A percentile compares a stretch with the other conserved stretches of the same genome.
phyloP scores from a whole-genome alignment of 495 filamentous ascomycete genomes.

The Hypoxylon crocopeplum region DNA sequence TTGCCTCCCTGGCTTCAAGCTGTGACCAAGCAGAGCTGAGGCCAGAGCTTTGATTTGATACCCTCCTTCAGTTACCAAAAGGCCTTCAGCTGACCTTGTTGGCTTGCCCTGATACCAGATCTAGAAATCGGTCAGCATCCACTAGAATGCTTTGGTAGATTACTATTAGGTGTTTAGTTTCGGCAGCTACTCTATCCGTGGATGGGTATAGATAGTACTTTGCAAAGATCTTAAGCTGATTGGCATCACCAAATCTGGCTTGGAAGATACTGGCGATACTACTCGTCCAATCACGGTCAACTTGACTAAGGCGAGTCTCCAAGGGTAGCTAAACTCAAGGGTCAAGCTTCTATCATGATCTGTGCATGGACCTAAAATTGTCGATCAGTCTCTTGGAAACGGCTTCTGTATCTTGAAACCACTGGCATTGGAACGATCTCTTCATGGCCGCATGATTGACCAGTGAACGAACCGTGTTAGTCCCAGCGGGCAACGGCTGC shows the following conservation, averaged over 20 bases:
- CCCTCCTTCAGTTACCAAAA: neutral
- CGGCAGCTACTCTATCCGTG: neutral
- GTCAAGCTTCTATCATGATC: neutral
- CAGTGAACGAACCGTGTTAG: slow-evolving; percentile 7
- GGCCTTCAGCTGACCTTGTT: slow-evolving; percentile 16
- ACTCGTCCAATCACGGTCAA: neutral
- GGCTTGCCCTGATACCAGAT: neutral
- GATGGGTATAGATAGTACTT: neutral
- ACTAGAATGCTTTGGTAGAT: neutral
- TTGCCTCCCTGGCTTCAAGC: slow-evolving; percentile 5
- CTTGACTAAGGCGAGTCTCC: neutral
- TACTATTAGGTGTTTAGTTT: neutral
- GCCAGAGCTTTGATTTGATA: slow-evolving; percentile 6
- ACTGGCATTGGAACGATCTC: neutral
- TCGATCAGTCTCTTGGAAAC: neutral
- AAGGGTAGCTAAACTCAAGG: slow-evolving; percentile 1
- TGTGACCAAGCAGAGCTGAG: slow-evolving; percentile 8
- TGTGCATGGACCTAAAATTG: neutral
- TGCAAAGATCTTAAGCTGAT: no score
- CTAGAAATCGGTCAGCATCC: neutral
- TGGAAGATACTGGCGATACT: neutral
- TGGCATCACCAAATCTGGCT: neutral
- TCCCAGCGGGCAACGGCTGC: slow-evolving; percentile 18
- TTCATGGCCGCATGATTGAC: slow-evolving; percentile 8
- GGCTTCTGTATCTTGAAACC: neutral